Conservation (phyloP, 495 filamentous ascomycete genomes). For the Jackrogersella multiformis region DNA sequence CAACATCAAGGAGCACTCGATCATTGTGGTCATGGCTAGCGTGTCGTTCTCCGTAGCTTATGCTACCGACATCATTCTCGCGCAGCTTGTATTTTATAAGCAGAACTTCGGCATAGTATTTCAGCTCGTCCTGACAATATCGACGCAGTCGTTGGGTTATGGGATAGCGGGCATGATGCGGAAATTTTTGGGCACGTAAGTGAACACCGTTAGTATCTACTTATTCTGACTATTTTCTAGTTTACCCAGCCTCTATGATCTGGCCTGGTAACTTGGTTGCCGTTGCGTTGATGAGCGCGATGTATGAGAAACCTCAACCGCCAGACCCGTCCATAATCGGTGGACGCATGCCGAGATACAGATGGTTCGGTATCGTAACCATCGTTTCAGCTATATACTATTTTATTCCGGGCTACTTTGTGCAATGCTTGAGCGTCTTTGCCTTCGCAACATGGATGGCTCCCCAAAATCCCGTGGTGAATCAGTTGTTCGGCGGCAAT, state of each 20-base stretch:
- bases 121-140: constrained; percentile 72
- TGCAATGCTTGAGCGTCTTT: constrained; percentile 66
- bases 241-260: constrained; percentile 76
- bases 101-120: constrained; percentile 74
- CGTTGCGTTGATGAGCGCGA: constrained; percentile 72
- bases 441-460: constrained; percentile 70
- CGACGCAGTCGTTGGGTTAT: constrained; percentile 78
- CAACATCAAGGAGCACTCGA: constrained; percentile 78
- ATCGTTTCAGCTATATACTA: constrained; percentile 64
- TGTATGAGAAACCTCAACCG: constrained; percentile 68
- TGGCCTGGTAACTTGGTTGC: constrained; percentile 75
- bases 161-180: constrained; percentile 75
- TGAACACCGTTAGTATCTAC: background rate
- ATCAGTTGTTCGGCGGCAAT: constrained; percentile 72
- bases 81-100: constrained; percentile 71
- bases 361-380: constrained; percentile 66
- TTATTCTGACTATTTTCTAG: constrained; percentile 43
- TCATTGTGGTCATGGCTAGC: constrained; percentile 79
- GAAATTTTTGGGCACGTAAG: constrained; percentile 53
- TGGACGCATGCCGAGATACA: constrained; percentile 65
- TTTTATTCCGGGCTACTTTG: constrained; percentile 68
- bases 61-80: constrained; percentile 74
- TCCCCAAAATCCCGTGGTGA: constrained; percentile 70
- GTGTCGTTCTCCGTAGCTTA: constrained; percentile 70
- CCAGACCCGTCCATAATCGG: constrained; percentile 60